Base-by-base conservation (phyloP, 768 basidiomycete genomes). In the Daedaleopsis nitida region DNA sequence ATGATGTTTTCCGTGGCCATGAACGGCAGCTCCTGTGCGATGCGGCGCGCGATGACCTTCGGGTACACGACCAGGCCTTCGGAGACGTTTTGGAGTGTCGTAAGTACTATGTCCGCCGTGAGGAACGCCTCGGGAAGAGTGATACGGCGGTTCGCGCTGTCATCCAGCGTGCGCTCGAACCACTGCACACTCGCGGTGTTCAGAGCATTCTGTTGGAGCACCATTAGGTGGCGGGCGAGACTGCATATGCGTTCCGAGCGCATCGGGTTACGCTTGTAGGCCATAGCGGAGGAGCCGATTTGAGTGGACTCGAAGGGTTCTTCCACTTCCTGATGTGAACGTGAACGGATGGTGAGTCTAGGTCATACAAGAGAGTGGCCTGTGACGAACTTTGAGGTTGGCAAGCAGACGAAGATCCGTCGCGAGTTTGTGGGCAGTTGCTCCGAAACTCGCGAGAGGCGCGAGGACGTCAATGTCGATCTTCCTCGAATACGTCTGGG, bases 1-100 rank as follows among this genome's bases (percentile, higher is more conserved):
- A 98, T 98, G 76, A 99, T 84, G 74, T 99, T 99, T 76, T 99
- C 97, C 1, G 97, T 99, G 5, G 96, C 95, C 97, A 99, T 98
- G 83, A 98, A 98, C 1, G 97, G 97, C 37, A 99, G 83, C 74
- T 99, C 97, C 74, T 98, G 93, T 3, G 87, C 75, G 73, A 99
- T 96, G 39, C 94, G 87, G 44, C 94, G 86, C 11, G 83, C 92
- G 65, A 99, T 98, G 62, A 99, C 96, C 73, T 86, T 89, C 11
- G 97, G 97, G 74, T 98, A 98, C 57, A 99, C 96, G n/a, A 98
- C 95, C n/a, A 99, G 83, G 0, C 96, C 97, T 76, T 98, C 97
- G 3, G 91, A 92, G 69, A 99, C 89, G 74, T 98, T 98, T 72
- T 96, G 95, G 23, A 99, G 81, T 21, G 95, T 98, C 62, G 92